phyloP scores from a whole-genome alignment of 148 eudicot species.

The Suaeda aralocaspica region DNA sequence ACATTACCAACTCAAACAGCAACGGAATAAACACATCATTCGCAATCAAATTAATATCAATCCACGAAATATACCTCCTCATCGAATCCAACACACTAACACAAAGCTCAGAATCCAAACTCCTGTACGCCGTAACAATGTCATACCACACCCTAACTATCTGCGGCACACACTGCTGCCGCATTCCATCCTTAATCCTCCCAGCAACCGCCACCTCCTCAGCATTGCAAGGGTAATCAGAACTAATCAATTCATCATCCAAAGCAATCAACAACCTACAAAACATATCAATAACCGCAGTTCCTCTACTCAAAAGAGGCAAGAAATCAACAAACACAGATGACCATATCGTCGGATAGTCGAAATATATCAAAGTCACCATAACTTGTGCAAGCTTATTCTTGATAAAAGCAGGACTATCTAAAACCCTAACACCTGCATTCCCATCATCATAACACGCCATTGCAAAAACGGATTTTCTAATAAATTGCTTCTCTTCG shows the following conservation, averaged over 20 bases:
- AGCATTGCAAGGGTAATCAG: constrained; percentile 65
- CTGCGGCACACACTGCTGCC: constrained; percentile 85
- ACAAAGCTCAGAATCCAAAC: constrained; percentile 74
- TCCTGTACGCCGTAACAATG: constrained; percentile 60
- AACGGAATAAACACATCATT: constrained; percentile 62
- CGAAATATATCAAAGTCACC: constrained; percentile 68
- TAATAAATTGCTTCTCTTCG: constrained; percentile 61
- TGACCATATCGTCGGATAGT: constrained; percentile 77
- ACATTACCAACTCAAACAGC: constrained; percentile 73
- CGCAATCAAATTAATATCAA: constrained; percentile 76
- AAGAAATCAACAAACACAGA: constrained; percentile 71
- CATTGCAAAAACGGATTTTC: constrained; percentile 78
- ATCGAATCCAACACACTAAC: constrained; percentile 64
- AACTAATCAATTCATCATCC: constrained; percentile 88
- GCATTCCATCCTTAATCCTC: constrained; percentile 86
- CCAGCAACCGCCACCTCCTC: constrained; percentile 61
- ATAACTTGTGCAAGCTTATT: constrained; percentile 95
- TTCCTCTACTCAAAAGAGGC: constrained; percentile 58
- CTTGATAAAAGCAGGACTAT: constrained; percentile 68
- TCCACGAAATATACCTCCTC: constrained; percentile 90
- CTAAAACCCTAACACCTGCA: constrained; percentile 61
- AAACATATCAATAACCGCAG: constrained; percentile 89
- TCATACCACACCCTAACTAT: constrained; percentile 77
- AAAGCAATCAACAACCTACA: constrained; percentile 81
- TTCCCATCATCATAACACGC: constrained; percentile 53